Conservation (phyloP, 2,329 filamentous ascomycete genomes). For the Orbilia oligospora region DNA sequence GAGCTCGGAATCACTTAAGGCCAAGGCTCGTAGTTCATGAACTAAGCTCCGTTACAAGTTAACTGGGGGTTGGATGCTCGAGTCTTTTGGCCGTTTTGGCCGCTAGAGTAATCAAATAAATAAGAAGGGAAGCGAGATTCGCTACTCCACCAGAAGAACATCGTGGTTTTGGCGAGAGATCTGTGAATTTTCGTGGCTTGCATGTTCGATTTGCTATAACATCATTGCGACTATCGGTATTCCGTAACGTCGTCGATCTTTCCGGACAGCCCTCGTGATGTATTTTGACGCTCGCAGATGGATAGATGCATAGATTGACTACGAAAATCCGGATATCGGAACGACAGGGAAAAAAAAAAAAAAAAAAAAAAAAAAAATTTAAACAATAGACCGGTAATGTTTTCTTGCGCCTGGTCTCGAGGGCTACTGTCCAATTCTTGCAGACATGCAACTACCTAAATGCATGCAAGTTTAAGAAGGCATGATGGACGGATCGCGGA, state of each 20-base stretch:
- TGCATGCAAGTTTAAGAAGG: slow-evolving; percentile 10
- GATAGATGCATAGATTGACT: background rate
- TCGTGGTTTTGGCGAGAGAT: slow-evolving; percentile 12
- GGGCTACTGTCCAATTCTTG: background rate
- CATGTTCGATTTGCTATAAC: too few species aligned
- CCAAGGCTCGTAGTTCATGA: background rate
- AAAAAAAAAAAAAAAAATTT: background rate
- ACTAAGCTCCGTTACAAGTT: background rate
- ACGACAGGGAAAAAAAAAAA: background rate
- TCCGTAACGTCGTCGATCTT: slow-evolving; percentile 15
- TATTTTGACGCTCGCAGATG: slow-evolving; percentile 6
- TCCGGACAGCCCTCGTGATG: slow-evolving; percentile 8
- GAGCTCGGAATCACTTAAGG: slow-evolving; percentile 38
- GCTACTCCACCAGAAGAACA: slow-evolving; percentile 9
- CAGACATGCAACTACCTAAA: background rate
- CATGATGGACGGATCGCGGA: background rate
- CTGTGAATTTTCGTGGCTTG: background rate
- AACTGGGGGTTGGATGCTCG: background rate
- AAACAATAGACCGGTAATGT: background rate
- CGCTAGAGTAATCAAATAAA: slow-evolving; percentile 36
- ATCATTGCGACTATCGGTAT: too few species aligned
- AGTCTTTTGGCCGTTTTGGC: background rate
- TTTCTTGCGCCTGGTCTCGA: background rate
- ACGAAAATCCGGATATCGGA: slow-evolving; percentile 17
- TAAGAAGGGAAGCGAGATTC: slow-evolving; percentile 11